Conservation (phyloP, 78 protist genomes). For the Tieghemostelium lacteum region DNA sequence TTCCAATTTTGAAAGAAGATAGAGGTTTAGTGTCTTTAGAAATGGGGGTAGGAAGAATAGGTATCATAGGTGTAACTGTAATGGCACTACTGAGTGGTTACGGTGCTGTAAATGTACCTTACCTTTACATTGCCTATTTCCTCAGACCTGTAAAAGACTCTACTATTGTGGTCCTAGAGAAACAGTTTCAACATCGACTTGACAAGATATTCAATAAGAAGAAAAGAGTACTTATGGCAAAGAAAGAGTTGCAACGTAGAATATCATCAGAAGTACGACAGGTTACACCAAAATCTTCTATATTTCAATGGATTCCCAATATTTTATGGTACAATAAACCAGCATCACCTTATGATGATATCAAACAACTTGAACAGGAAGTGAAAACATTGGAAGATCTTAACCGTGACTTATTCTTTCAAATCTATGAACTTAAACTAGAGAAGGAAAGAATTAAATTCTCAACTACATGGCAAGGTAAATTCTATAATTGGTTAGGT, state of each 20-base stretch:
- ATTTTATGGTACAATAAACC: background rate
- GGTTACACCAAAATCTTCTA: background rate
- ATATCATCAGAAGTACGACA: background rate
- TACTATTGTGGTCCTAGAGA: slow-evolving; percentile 5
- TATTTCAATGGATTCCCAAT: background rate
- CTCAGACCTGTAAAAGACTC: slow-evolving; percentile 47
- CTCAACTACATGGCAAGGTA: slow-evolving; percentile 83
- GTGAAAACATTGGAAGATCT: slow-evolving; percentile 50
- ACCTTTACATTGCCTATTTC: slow-evolving; percentile 73
- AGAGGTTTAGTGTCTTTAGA: slow-evolving; percentile 81
- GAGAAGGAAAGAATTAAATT: slow-evolving; percentile 71
- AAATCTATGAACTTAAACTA: slow-evolving; percentile 79
- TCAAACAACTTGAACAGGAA: slow-evolving; percentile 30
- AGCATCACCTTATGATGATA: slow-evolving; percentile 2
- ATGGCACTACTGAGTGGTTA: slow-evolving; percentile 91
- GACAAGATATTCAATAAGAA: slow-evolving; percentile 69
- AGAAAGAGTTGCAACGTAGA: background rate
- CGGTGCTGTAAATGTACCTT: slow-evolving; percentile 91
- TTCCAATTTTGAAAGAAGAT: slow-evolving; percentile 84
- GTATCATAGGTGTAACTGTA: slow-evolving; percentile 87
- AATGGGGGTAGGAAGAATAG: slow-evolving; percentile 86
- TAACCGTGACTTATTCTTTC: slow-evolving; percentile 74
- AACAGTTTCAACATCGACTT: slow-evolving; percentile 18
- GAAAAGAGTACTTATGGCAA: slow-evolving; percentile 35
- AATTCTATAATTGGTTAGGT: slow-evolving; percentile 84